phyloP scores from a whole-genome alignment of 225 moss, liverwort and hornwort species.

The Straminergon stramineum region DNA sequence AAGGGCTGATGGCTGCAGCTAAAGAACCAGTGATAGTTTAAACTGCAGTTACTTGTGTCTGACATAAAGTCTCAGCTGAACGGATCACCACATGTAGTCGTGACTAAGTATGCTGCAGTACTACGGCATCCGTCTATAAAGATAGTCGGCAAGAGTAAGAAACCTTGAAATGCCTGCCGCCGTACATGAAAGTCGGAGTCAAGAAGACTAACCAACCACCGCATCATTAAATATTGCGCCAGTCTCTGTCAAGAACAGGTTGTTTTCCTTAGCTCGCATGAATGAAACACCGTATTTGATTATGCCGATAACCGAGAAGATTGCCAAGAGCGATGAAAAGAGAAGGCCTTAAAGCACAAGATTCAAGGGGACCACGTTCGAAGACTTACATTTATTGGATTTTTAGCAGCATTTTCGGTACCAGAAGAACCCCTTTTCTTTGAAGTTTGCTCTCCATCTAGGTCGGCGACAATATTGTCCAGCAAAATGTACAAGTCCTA shows the following conservation, averaged over 20 bases:
- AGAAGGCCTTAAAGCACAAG: not conserved
- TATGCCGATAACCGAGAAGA: not conserved
- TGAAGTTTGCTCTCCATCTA: constrained; percentile 14
- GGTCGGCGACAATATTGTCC: constrained; percentile 18
- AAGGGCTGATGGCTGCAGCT: not conserved
- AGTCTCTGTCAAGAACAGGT: constrained; percentile 23
- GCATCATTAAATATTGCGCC: constrained; percentile 27
- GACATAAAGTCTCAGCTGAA: not conserved
- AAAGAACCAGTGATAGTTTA: not conserved
- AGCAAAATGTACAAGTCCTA: constrained; percentile 39
- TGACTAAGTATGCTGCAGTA: not conserved
- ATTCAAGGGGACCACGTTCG: not conserved
- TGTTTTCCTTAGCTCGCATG: constrained; percentile 1
- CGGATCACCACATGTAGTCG: not conserved
- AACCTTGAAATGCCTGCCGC: constrained; percentile 39
- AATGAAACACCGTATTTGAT: not conserved
- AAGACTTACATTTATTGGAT: constrained; percentile 18
- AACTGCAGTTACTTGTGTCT: not conserved
- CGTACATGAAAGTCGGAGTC: constrained; percentile 43
- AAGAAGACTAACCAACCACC: constrained; percentile 43
- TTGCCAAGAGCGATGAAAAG: not conserved
- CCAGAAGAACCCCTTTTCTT: constrained; percentile 15
- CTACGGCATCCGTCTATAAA: not conserved
- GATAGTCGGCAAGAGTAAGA: not conserved
- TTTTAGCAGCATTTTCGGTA: not conserved